Evolutionary conservation across 345 rosid genomes (phyloP), one percentile per base, ranked within the genome.

Genomic region (Populus deltoides): DNA sequence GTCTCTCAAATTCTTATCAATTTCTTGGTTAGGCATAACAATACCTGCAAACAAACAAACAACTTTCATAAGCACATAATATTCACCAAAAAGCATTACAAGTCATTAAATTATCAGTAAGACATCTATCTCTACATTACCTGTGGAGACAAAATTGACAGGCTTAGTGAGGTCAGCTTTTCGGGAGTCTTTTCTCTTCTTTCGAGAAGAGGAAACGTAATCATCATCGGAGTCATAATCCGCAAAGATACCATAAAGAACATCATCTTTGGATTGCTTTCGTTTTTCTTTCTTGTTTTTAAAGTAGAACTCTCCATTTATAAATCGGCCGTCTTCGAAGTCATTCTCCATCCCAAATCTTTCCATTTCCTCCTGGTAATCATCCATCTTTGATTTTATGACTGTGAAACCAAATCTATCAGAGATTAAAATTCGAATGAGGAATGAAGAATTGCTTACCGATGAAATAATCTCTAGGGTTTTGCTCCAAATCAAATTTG

Each of bases 291-390:
- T 88, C 80, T 90, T 89, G 57, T 71, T 87, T 67, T 81, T 82
- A 86, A 87, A 90, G 63, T 89, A 84, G 81, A 90, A 92, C 83
- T 95, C 98, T 31, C 90, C 96, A 55, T 79, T 75, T 13, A 86
- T 89, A 96, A 94, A 93, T 59, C 87, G 88, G 38, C 92, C 97
- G 24, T 81, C 99, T 38, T 95, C 99, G 63, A 81, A 92, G 39
- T 95, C 98, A 73, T 95, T 95, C 27, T 93, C 94, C 93, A 88
- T 85, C 29, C 87, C 90, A 74, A 92, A 94, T 69, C 90, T 88
- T 80, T 93, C 98, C 98, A 88, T 92, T 78, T 90, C 95, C 80
- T 93, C 97, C 77, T 92, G 95, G 65, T 90, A 81, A 47, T 93
- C 98, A 38, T 94, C 97, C 98, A 91, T 92, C 67, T 82, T 83